Conservation (phyloP, 208 protist species). For the Tetramitus jugosus region DNA sequence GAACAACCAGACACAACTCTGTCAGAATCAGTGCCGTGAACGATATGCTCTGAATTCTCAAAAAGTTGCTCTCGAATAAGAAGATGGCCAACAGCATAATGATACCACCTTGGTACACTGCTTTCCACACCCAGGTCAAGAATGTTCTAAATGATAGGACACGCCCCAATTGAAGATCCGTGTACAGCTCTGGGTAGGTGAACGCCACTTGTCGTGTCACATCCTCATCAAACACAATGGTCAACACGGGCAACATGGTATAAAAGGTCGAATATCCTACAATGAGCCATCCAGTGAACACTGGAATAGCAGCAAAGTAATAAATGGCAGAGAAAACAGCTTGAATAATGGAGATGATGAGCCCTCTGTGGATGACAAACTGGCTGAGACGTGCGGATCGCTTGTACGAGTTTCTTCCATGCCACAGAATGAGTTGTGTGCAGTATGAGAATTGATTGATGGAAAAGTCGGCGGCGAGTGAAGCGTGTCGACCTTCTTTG, state of each 20-base stretch:
- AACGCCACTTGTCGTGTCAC: constrained; percentile 75
- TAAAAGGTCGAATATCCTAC: constrained; percentile 95
- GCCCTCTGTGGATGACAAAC: constrained; percentile 96
- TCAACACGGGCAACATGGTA: constrained; percentile 94
- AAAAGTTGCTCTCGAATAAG: constrained; percentile 83
- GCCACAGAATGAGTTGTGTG: constrained; percentile 69
- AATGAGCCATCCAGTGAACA: constrained; percentile 89
- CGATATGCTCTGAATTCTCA: constrained; percentile 91
- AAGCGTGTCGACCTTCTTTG: constrained; percentile 94
- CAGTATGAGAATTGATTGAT: constrained; percentile 87
- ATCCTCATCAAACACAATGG: constrained; percentile 93
- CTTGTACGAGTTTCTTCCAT: constrained; percentile 74
- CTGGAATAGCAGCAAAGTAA: constrained; percentile 87
- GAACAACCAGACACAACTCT: constrained; percentile 86
- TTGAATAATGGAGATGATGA: constrained; percentile 95
- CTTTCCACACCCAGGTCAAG: constrained; percentile 58
- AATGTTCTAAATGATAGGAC: constrained; percentile 70
- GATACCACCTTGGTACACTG: constrained; percentile 60
- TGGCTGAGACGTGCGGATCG: constrained; percentile 77
- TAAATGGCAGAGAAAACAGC: constrained; percentile 93
- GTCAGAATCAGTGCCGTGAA: constrained; percentile 94
- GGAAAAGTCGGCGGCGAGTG: constrained; percentile 94
- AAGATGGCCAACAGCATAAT: constrained; percentile 89
- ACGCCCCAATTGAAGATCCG: constrained; percentile 87
- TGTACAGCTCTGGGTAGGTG: constrained; percentile 92